These are phyloP conservation scores for Amphirosellinia nigrospora DNA, from an alignment of 495 filamentous ascomycete genomes.

Conservation along the genomic window DNA sequence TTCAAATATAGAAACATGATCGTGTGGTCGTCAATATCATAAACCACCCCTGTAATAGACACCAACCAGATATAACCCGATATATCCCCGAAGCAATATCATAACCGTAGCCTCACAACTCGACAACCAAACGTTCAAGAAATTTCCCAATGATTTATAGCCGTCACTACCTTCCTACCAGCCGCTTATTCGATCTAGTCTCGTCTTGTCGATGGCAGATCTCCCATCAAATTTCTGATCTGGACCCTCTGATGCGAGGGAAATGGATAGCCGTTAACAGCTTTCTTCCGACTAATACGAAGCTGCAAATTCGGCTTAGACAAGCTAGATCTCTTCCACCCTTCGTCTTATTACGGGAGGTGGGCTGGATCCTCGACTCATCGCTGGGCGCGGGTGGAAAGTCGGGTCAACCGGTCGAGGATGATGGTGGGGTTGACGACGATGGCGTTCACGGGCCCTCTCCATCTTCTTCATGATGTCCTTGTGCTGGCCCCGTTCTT, in stretches of 20 bases:
- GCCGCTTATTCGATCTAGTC: background rate
- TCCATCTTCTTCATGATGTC: conserved; percentile 21
- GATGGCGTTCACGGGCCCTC: background rate
- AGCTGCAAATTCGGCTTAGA: background rate
- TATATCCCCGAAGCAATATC: background rate
- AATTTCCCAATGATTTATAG: background rate
- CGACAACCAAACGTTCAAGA: background rate
- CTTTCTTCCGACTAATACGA: background rate
- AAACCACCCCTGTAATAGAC: background rate
- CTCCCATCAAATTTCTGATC: background rate
- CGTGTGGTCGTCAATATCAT: conserved; percentile 14
- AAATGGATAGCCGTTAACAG: background rate
- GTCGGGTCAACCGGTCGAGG: background rate
- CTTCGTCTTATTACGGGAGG: background rate
- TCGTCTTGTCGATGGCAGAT: background rate
- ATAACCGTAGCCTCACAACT: background rate
- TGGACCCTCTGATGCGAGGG: background rate
- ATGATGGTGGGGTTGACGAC: background rate
- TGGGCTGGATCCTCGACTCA: background rate
- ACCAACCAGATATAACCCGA: background rate
- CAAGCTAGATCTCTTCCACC: background rate
- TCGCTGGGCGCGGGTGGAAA: background rate
- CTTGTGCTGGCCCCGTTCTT: conserved; percentile 27
- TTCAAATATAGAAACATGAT: conserved; percentile 13
- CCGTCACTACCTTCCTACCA: background rate